Conservation (phyloP, 106 monocot species). For the Xerophyta viscosa region DNA sequence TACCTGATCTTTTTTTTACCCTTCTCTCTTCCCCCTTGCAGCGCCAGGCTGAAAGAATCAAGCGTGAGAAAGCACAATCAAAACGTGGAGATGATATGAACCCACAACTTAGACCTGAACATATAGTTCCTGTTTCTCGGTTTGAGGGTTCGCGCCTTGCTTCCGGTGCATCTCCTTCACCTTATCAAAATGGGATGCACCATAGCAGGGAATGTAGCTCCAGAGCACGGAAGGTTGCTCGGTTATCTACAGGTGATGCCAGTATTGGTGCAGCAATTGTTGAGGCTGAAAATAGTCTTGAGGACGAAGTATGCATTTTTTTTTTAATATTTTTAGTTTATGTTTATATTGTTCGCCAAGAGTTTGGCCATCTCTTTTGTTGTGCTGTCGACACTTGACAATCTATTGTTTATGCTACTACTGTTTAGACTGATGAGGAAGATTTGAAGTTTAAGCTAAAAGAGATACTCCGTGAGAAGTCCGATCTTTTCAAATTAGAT, state of each 20-base stretch:
- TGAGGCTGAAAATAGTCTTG: slow-evolving; percentile 86
- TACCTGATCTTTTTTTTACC: not conserved
- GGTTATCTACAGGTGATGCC: slow-evolving; percentile 43
- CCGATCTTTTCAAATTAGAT: slow-evolving; percentile 86
- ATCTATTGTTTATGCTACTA: not conserved
- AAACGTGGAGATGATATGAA: slow-evolving; percentile 84
- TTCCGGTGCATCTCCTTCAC: slow-evolving; percentile 64
- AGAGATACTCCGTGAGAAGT: slow-evolving; percentile 69
- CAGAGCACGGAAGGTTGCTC: slow-evolving; percentile 44
- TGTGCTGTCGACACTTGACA: too few species aligned
- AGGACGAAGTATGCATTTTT: slow-evolving; percentile 66
- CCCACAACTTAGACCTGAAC: slow-evolving; percentile 56
- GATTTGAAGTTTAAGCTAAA: slow-evolving; percentile 91
- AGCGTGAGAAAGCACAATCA: slow-evolving; percentile 76
- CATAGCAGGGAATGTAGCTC: slow-evolving; percentile 4
- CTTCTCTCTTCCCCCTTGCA: too few species aligned
- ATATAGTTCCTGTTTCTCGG: slow-evolving; percentile 69
- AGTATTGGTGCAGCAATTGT: slow-evolving; percentile 85
- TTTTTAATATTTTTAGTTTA: too few species aligned
- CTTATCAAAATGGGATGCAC: slow-evolving; percentile 18
- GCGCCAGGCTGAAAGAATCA: slow-evolving; percentile 93
- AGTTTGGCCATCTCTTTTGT: too few species aligned
- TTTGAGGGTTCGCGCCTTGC: slow-evolving; percentile 87
- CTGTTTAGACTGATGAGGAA: slow-evolving; percentile 51
- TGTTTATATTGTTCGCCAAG: too few species aligned